Evolutionary conservation across 768 basidiomycete species (phyloP).

Genomic region (Ramaria rubella): DNA sequence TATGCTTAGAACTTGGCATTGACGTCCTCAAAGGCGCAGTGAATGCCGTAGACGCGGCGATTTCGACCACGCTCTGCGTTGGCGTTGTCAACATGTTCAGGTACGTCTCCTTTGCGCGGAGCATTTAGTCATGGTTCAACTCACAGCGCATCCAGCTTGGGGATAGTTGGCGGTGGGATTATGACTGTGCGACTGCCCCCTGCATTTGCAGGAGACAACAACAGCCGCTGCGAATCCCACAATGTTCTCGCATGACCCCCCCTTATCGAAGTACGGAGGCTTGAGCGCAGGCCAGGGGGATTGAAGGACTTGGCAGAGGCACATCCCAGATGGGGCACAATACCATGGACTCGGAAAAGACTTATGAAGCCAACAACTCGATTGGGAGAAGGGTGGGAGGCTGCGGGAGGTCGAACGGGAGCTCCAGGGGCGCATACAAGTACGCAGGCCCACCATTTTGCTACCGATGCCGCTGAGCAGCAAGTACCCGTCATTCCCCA

Average conservation of each 20-base stretch:
- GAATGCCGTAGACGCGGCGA: constrained; percentile 84
- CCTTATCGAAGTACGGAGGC: constrained; percentile 62
- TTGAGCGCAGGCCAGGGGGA: constrained; percentile 90
- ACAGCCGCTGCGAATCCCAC: constrained; percentile 63
- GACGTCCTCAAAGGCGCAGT: constrained; percentile 72
- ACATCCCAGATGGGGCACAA: constrained; percentile 70
- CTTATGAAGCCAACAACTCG: constrained; percentile 70
- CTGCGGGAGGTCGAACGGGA: constrained; percentile 72
- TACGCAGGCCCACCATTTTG: too few relatives aligned
- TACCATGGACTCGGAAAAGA: constrained; percentile 74
- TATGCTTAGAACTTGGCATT: constrained; percentile 83
- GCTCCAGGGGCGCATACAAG: constrained; percentile 65
- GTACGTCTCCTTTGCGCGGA: constrained; percentile 32
- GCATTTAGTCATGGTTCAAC: constrained; percentile 6
- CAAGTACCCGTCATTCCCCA: not conserved
- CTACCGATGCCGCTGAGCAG: constrained; percentile 16
- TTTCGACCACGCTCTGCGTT: constrained; percentile 70
- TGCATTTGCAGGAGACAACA: constrained; percentile 73
- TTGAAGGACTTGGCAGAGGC: constrained; percentile 81
- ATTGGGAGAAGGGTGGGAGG: constrained; percentile 77
- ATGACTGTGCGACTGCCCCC: constrained; percentile 78
- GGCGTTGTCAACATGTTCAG: constrained; percentile 91
- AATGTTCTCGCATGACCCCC: constrained; percentile 64
- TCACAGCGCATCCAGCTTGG: constrained; percentile 42
- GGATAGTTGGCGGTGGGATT: constrained; percentile 82